A percentile compares a stretch with the other conserved stretches of the same genome.
Evolutionary conservation across 2,329 filamentous ascomycete genomes (phyloP).

Genomic region (Aspergillus proliferans): DNA sequence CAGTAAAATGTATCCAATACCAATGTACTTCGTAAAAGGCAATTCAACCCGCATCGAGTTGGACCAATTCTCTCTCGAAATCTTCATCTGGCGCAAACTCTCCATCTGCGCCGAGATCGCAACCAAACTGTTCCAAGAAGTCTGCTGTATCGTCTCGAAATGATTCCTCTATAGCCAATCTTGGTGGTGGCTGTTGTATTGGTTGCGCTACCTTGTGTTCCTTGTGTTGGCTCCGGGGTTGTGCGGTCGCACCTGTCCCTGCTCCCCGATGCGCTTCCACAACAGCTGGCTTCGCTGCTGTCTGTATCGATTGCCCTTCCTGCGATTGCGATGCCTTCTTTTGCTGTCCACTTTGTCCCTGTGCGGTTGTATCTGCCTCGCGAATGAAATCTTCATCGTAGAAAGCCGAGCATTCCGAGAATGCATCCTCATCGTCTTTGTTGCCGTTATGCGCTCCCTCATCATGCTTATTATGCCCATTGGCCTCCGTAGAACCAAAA

Average conservation of each 20-base stretch:
- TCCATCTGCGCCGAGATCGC: slow-evolving; percentile 9
- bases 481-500: background rate
- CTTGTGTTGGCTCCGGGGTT: background rate
- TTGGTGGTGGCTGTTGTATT: background rate
- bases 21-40: background rate
- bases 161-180: slow-evolving; percentile 12
- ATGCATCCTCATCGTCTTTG: slow-evolving; percentile 21
- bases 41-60: slow-evolving; percentile 12
- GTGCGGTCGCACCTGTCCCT: slow-evolving; percentile 9
- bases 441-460: background rate
- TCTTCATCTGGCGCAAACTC: slow-evolving; percentile 9
- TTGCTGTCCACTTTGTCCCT: background rate
- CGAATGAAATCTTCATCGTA: slow-evolving; percentile 24
- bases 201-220: background rate
- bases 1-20: background rate
- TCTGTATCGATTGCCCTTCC: too few species aligned
- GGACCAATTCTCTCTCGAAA: slow-evolving; percentile 14
- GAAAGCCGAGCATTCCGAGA: slow-evolving; percentile 30
- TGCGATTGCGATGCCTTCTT: background rate
- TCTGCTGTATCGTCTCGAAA: slow-evolving; percentile 32
- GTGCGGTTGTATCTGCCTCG: slow-evolving; percentile 12
- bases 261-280: slow-evolving; percentile 8
- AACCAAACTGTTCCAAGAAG: slow-evolving; percentile 19
- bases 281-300: too few species aligned
- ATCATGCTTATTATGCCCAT: background rate